A percentile compares a stretch with the other conserved stretches of the same genome.
Conservation (phyloP, 768 basidiomycete species). For the Austroboletus eburneus region DNA sequence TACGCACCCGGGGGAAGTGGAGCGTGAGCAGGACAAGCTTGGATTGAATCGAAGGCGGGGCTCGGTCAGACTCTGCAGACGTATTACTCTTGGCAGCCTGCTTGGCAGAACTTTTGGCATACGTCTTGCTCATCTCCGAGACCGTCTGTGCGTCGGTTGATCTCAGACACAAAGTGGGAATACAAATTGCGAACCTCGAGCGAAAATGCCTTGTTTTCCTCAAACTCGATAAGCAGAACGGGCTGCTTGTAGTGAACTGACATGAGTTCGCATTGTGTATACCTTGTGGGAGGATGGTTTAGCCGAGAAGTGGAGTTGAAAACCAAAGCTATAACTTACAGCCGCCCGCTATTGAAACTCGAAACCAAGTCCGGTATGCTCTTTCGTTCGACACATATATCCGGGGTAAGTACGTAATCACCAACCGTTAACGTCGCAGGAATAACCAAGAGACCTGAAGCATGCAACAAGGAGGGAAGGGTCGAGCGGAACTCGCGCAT, state of each 20-base stretch:
- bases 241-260: conserved; percentile 94
- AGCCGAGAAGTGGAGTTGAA: not conserved
- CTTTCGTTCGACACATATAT: conserved; percentile 95
- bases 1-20: conserved; percentile 85
- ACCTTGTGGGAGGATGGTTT: conserved; percentile 44
- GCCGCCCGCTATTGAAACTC: conserved; percentile 88
- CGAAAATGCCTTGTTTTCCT: conserved; percentile 93
- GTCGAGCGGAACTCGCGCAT: conserved; percentile 96
- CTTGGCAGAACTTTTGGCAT: conserved; percentile 57
- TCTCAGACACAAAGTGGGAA: not conserved
- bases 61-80: conserved; percentile 24
- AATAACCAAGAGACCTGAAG: conserved; percentile 71
- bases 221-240: conserved; percentile 92
- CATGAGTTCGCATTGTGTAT: conserved; percentile 97
- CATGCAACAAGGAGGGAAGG: conserved; percentile 85
- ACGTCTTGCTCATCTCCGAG: conserved; percentile 58
- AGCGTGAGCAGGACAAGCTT: conserved; percentile 89
- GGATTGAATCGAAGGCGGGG: conserved; percentile 69
- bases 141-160: conserved; percentile 52
- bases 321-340: conserved; percentile 56
- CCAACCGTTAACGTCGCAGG: conserved; percentile 93
- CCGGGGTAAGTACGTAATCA: conserved; percentile 93
- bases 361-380: conserved; percentile 89
- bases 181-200: conserved; percentile 58
- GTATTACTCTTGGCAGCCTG: conserved; percentile 46